Evolutionary conservation across 768 basidiomycete genomes (phyloP).

Genomic region (Mycena chlorophos): DNA sequence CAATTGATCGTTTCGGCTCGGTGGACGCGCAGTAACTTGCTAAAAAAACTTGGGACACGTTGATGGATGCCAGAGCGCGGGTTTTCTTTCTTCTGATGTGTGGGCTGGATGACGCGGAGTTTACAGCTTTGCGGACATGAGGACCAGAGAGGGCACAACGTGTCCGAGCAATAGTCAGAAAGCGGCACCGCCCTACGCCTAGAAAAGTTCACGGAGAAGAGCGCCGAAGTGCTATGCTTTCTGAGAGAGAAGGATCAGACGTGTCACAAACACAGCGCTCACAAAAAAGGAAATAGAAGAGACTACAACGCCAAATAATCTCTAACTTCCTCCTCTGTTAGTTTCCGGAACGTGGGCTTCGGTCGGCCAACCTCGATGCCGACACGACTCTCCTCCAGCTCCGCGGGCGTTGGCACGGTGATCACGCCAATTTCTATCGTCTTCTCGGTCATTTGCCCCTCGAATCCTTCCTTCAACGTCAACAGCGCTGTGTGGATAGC

Average conservation of each 20-base stretch:
- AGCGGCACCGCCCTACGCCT: constrained; percentile 13
- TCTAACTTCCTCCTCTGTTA: constrained; percentile 94
- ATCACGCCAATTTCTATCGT: constrained; percentile 99
- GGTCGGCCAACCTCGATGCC: constrained; percentile 68
- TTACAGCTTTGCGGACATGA: constrained; percentile 21
- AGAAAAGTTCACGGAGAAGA: constrained; percentile 16
- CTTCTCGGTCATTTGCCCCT: constrained; percentile 99
- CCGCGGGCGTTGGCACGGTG: constrained; percentile 77
- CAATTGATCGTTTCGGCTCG: constrained; percentile 6
- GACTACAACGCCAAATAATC: constrained; percentile 91
- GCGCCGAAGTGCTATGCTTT: constrained; percentile 19
- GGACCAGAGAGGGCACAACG: constrained; percentile 9
- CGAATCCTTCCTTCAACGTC: constrained; percentile 98
- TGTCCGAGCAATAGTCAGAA: too few relatives aligned
- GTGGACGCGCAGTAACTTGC: not conserved
- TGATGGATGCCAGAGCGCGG: constrained; percentile 12
- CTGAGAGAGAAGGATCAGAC: constrained; percentile 22
- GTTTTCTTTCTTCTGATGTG: too few relatives aligned
- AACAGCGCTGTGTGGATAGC: constrained; percentile 98
- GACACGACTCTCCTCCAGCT: constrained; percentile 69
- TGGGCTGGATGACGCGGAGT: not conserved
- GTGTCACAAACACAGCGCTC: constrained; percentile 12
- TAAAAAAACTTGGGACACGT: constrained; percentile 15
- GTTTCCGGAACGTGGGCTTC: constrained; percentile 89
- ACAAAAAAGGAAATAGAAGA: constrained; percentile 18